Evolutionary conservation across 768 basidiomycete genomes (phyloP).

Genomic region (Roridomyces roridus): DNA sequence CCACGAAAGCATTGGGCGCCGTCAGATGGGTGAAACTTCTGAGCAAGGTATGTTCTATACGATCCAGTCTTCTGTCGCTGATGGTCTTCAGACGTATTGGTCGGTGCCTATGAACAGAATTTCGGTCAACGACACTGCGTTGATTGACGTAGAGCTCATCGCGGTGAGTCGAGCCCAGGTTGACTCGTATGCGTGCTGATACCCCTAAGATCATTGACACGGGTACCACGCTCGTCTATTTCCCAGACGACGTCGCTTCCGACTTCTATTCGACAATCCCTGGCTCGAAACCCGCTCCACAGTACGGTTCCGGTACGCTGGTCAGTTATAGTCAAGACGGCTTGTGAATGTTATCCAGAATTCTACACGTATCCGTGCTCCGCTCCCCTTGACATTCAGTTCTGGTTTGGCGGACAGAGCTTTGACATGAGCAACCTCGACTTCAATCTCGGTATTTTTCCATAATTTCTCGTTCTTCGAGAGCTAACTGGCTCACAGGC

Average conservation of each 20-base stretch:
- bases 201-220: conserved; percentile 65
- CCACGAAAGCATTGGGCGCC: conserved; percentile 35
- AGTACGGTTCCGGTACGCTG: conserved; percentile 50
- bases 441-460: conserved; percentile 57
- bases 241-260: conserved; percentile 49
- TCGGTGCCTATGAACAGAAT: conserved; percentile 55
- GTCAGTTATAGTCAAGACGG: neutral
- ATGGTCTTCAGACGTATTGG: conserved; percentile 61
- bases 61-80: neutral
- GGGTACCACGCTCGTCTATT: conserved; percentile 69
- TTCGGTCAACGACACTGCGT: conserved; percentile 31
- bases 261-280: conserved; percentile 64
- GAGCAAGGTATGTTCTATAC: conserved; percentile 36
- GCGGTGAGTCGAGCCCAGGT: conserved; percentile 39
- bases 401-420: conserved; percentile 49
- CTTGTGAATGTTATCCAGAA: conserved; percentile 32
- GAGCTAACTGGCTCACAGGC: conserved; percentile 24
- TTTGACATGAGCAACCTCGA: conserved; percentile 53
- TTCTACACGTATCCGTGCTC: conserved; percentile 65
- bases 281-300: conserved; percentile 44
- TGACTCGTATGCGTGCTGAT: neutral
- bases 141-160: conserved; percentile 31
- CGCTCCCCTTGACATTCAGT: conserved; percentile 37
- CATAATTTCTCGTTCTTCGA: neutral
- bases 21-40: conserved; percentile 42